Conservation (phyloP, 2,329 filamentous ascomycete genomes). For the Fusarium verticillioides region DNA sequence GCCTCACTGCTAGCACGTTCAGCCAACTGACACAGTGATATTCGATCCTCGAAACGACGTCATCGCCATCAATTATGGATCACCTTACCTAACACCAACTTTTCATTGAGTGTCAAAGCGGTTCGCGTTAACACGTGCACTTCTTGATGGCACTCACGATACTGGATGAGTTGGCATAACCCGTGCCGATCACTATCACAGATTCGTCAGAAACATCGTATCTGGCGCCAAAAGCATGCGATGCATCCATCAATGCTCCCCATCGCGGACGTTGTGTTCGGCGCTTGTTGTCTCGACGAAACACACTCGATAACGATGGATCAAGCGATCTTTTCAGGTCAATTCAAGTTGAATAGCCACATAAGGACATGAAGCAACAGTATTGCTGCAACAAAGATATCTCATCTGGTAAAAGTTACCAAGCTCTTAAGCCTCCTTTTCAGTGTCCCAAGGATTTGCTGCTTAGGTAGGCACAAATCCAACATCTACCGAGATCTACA, state of each 20-base stretch:
- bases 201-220: slow-evolving; percentile 2
- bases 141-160: not conserved
- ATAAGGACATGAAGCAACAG: not conserved
- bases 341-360: slow-evolving; percentile 5
- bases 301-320: slow-evolving; percentile 5
- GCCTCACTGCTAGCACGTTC: not conserved
- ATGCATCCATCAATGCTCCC: not conserved
- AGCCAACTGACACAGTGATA: not conserved
- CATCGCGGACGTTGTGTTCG: not conserved
- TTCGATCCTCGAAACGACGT: not conserved
- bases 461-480: slow-evolving; percentile 5
- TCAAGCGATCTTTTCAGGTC: slow-evolving; percentile 1
- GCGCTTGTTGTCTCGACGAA: not conserved
- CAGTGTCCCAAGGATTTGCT: not conserved
- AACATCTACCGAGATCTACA: slow-evolving; percentile 33
- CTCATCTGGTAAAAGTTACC: not conserved
- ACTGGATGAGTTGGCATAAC: not conserved
- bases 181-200: slow-evolving; percentile 24
- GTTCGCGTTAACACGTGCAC: slow-evolving; percentile 5
- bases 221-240: not conserved
- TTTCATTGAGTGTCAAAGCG: not conserved
- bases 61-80: slow-evolving; percentile 5
- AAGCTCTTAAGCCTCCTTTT: slow-evolving; percentile 15
- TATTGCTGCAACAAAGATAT: not conserved
- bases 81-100: not conserved